These are phyloP conservation scores for Afroboletus lepidellus DNA, from an alignment of 1,284 basidiomycete species.

Conservation along the genomic window DNA sequence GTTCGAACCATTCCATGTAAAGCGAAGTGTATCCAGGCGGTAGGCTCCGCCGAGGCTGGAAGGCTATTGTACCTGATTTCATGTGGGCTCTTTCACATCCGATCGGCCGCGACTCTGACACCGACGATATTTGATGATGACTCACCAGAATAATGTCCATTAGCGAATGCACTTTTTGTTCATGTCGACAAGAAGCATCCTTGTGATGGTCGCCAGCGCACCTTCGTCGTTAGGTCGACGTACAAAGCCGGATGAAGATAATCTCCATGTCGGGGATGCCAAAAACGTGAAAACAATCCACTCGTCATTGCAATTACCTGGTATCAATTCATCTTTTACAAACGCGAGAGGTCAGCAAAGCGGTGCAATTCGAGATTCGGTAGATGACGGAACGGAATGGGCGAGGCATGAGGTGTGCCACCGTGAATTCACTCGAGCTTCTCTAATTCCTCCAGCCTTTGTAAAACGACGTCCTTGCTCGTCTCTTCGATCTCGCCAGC, in stretches of 20 bases:
- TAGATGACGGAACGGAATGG: slow-evolving; percentile 6
- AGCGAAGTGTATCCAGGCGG: neutral
- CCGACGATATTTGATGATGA: neutral
- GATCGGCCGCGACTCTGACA: neutral
- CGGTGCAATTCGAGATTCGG: slow-evolving; percentile 3
- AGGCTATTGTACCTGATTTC: neutral
- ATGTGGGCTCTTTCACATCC: neutral
- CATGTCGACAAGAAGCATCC: neutral
- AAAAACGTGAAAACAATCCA: neutral
- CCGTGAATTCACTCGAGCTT: slow-evolving; percentile 65
- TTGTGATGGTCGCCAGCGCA: neutral
- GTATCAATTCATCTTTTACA: slow-evolving; percentile 4
- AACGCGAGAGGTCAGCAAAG: slow-evolving; percentile 14
- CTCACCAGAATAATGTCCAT: neutral
- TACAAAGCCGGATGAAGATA: neutral
- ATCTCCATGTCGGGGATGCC: neutral
- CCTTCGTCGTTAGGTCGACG: neutral
- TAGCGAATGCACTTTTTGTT: no score
- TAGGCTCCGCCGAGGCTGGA: neutral
- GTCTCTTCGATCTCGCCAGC: slow-evolving; percentile 99
- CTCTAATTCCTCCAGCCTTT: slow-evolving; percentile 86
- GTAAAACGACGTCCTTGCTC: slow-evolving; percentile 91
- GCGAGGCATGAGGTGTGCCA: slow-evolving; percentile 2
- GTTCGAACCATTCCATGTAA: slow-evolving; percentile 5
- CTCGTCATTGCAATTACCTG: slow-evolving; percentile 28